Percentiles rank a stretch among this genome's conserved stretches.
These are phyloP conservation scores for Boechera divaricarpa DNA, from an alignment of 345 rosid genomes.

Conservation along the genomic window DNA sequence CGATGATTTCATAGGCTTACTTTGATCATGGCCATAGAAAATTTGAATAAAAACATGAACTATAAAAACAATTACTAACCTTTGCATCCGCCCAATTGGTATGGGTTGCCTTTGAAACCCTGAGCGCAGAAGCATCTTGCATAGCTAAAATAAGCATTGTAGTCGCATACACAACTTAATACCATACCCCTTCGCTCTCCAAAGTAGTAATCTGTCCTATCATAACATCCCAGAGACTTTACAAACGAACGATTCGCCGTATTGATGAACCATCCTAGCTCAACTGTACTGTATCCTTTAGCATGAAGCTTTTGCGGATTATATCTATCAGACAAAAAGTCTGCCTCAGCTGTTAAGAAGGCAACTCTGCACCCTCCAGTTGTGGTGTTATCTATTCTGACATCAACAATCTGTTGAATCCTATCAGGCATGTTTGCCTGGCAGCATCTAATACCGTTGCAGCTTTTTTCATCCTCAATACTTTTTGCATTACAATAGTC, in stretches of 20 bases:
- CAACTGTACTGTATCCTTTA: background rate
- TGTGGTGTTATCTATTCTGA: background rate
- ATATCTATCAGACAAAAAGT: background rate
- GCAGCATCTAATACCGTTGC: background rate
- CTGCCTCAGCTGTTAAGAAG: background rate
- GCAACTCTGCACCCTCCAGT: background rate
- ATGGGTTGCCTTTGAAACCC: slow-evolving; percentile 49
- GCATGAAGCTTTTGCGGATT: background rate
- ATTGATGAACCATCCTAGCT: slow-evolving; percentile 4
- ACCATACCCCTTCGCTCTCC: fast-evolving
- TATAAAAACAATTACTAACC: slow-evolving; percentile 31
- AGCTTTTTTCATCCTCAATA: background rate
- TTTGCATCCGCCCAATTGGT: slow-evolving; percentile 26
- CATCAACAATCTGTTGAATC: background rate
- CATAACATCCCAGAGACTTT: background rate
- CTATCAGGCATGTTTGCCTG: background rate
- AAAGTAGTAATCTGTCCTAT: background rate
- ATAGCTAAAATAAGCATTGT: background rate
- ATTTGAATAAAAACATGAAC: background rate
- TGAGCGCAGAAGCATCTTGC: slow-evolving; percentile 21
- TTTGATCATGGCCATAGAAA: background rate
- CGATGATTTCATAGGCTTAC: background rate
- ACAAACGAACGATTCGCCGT: fast-evolving
- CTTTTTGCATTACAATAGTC: background rate
- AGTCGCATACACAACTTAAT: background rate